Base-by-base conservation (phyloP, 2,329 filamentous ascomycete genomes). In the Alternaria sp. region DNA sequence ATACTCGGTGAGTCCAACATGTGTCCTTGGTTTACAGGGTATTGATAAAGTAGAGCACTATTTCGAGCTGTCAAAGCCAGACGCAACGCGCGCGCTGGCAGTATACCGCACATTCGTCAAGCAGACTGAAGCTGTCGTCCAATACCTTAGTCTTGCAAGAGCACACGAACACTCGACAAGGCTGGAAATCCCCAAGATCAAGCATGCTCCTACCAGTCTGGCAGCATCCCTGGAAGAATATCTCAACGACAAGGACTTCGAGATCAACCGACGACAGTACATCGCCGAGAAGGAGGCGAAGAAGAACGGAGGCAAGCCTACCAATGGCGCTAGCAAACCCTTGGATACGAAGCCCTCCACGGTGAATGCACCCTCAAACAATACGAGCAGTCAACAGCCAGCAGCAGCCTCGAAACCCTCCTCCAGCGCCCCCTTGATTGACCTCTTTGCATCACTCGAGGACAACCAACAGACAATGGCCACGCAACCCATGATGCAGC, bases 61-160 rank as follows among this genome's bases (percentile, higher is more conserved):
- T 81, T 99, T 99, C 74, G 96, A 99, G 82, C 95, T 99, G 91
- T 97, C 96, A 54, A 93, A 92, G 75, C 87, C 92, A 25, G 96
- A 99, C 80, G 96, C 96, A 62, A 93, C 97, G 79, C 88, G 94
- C 67, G 93, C 96, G 61, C 89, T 99, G 82, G 87, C 89, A 64
- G 95, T 99, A 65, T 99, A 99, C 82, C 92, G 94, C 77, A 91
- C 87, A 15, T 99, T 99, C 75, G 93, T 93, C 15, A 91, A 89
- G 73, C 94, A 97, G 79, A 99, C 96, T 7, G 94, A 98, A 72
- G 89, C 90, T 68, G 95, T 98, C 1, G 95, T 99, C 15, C 90
- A 93, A 73, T 99, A 95, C 75, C 87, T 99, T 49, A 90, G 90
- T 71, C 86, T 95, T 46, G 96, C 96, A 47, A 89, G 95, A 66